These are phyloP conservation scores for Excoecaria agallocha DNA, from an alignment of 345 rosid genomes.

Conservation along the genomic window DNA sequence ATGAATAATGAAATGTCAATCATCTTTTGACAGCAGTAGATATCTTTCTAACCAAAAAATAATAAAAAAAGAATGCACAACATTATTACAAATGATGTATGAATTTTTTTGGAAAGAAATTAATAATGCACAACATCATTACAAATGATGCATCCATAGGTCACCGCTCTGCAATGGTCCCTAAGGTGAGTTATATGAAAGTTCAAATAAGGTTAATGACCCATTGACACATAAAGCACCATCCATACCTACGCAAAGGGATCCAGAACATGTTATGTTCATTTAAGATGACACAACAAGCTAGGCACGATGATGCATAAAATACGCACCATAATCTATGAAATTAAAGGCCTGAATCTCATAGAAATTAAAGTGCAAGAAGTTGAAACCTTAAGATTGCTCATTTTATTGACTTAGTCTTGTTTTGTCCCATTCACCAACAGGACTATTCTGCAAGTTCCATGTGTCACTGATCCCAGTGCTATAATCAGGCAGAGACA, in stretches of 20 bases:
- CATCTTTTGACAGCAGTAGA: background rate
- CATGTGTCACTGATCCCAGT: too few species aligned
- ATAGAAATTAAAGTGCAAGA: too few species aligned
- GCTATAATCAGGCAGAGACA: too few species aligned
- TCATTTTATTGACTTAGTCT: too few species aligned
- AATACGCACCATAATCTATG: too few species aligned
- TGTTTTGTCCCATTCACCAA: too few species aligned
- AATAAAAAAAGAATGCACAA: background rate
- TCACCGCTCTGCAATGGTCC: background rate
- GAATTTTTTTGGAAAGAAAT: background rate
- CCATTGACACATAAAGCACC: constrained; percentile 22
- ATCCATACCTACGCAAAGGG: background rate
- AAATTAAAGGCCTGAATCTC: too few species aligned
- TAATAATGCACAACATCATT: too few species aligned
- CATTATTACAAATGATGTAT: background rate
- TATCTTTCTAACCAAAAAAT: background rate
- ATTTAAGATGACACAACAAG: background rate
- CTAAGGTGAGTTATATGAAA: background rate
- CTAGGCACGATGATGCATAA: background rate
- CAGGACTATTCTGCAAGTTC: too few species aligned
- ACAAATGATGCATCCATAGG: background rate
- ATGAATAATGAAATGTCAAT: background rate
- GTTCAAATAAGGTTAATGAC: background rate
- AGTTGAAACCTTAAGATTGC: too few species aligned
- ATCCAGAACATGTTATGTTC: constrained; percentile 12